Evolutionary conservation across 106 monocot genomes (phyloP).

Genomic region (Allium sativum): DNA sequence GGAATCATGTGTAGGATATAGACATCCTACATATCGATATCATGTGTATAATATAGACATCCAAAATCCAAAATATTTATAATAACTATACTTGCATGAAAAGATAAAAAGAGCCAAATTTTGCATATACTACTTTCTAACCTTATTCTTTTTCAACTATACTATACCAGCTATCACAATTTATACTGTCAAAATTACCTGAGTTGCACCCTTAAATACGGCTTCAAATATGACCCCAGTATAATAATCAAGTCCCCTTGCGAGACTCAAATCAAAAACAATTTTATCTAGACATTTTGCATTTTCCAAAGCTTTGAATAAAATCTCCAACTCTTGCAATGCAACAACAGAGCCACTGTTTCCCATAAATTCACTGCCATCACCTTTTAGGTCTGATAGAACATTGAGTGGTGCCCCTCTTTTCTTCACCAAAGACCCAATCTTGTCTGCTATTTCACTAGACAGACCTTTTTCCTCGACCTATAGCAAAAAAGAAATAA

Average conservation of each 20-base stretch:
- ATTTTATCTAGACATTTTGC: slow-evolving; percentile 59
- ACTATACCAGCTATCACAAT: too few relatives aligned
- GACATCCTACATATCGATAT: too few relatives aligned
- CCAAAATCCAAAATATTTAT: too few relatives aligned
- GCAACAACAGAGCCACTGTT: slow-evolving; percentile 52
- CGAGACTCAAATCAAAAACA: slow-evolving; percentile 96
- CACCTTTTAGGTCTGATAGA: slow-evolving; percentile 42
- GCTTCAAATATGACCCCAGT: slow-evolving; percentile 98
- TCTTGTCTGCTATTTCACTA: slow-evolving; percentile 64
- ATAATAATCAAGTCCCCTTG: slow-evolving; percentile 98
- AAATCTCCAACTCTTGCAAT: slow-evolving; percentile 65
- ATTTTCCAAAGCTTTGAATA: slow-evolving; percentile 73
- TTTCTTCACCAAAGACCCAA: slow-evolving; percentile 83
- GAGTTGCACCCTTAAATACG: slow-evolving; percentile 75
- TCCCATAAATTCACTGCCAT: slow-evolving; percentile 46
- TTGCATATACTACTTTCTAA: too few relatives aligned
- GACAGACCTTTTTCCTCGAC: slow-evolving; percentile 95
- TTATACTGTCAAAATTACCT: slow-evolving; percentile 32
- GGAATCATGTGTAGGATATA: too few relatives aligned
- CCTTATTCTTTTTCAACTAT: too few relatives aligned
- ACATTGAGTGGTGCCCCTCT: slow-evolving; percentile 64
- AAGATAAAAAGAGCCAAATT: too few relatives aligned
- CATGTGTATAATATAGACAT: too few relatives aligned
- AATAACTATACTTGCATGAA: not conserved
- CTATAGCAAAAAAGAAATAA: slow-evolving; percentile 14